A percentile compares a stretch with the other conserved stretches of the same genome.
Evolutionary conservation across 805 yeast species (phyloP).

Genomic region (Spathaspora gorwiae): DNA sequence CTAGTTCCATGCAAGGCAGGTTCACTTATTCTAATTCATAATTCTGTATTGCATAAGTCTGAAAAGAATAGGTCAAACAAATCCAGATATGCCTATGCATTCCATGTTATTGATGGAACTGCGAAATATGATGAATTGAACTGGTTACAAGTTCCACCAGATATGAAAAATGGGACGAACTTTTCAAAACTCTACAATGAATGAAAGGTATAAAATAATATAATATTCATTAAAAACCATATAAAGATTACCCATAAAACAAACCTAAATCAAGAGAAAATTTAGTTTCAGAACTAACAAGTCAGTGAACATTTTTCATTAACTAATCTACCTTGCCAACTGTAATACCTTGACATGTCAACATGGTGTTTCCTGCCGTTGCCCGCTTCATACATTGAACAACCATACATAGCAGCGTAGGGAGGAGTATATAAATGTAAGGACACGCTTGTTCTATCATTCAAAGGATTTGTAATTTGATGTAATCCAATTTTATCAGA

Average conservation of each 20-base stretch:
- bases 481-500: slow-evolving; percentile 65
- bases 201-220: not conserved
- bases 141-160: slow-evolving; percentile 76
- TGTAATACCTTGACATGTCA: slow-evolving; percentile 54
- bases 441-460: slow-evolving; percentile 48
- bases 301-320: slow-evolving; percentile 19
- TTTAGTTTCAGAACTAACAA: slow-evolving; percentile 9
- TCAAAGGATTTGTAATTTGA: slow-evolving; percentile 48
- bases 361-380: slow-evolving; percentile 52
- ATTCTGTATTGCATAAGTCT: slow-evolving; percentile 68
- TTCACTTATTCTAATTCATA: slow-evolving; percentile 64
- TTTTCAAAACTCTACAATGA: slow-evolving; percentile 45
- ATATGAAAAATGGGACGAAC: slow-evolving; percentile 51
- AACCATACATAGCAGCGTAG: slow-evolving; percentile 59
- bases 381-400: slow-evolving; percentile 45
- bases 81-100: slow-evolving; percentile 73
- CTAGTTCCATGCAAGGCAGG: slow-evolving; percentile 67
- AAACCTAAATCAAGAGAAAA: not conserved
- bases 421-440: slow-evolving; percentile 77
- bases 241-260: not conserved
- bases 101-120: slow-evolving; percentile 71
- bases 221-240: not conserved
- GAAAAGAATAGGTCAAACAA: slow-evolving; percentile 50
- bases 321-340: slow-evolving; percentile 52
- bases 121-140: slow-evolving; percentile 58